Evolutionary conservation across 176 grass and related monocot genomes (phyloP), one percentile per base, ranked within the genome.

Genomic region (Raddia guianensis): DNA sequence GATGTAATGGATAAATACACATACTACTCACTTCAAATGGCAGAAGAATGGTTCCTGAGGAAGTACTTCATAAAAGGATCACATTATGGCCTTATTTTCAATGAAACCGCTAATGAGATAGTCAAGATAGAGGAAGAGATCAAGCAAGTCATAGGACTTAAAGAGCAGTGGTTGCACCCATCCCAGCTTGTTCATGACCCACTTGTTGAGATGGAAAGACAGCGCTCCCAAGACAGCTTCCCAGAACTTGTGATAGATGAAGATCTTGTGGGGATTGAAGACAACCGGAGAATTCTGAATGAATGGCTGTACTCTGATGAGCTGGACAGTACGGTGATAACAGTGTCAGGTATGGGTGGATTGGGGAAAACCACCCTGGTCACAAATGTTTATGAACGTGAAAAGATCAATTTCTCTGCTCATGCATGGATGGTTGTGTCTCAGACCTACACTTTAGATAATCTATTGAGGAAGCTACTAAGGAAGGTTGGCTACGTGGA

Each of bases 1-100:
- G 65, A 80, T 18, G 65, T 81, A 20, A 59, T 81, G 78, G 78
- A 81, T 6, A 81, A 71, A 47, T 81, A 81, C 54, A 70, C 66
- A n/a, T 80, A 69, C 69, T 40, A 80, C 20, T 44, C 50, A 12
- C 19, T 69, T 80, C 65, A 80, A 69, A 45, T 80, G n/a, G 12
- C 44, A 5, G 78, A 80, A 80, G 65, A 80, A 80, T 1, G 13
- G 9, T 78, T 65, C 49, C 32, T 80, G 51, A 80, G 58, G 20
- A 70, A 48, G 12, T 14, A 33, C 40, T 53, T 80, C 49, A 68
- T 20, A 8, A 80, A 57, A 11, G 74, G 74, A 63, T 19, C 64
- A 14, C 64, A 80, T 68, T 80, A 80, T 80, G 50, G 46, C 50
- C 0, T 5, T 7, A 64, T 80, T 80, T 80, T 80, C 37, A 68